Evolutionary conservation across 768 basidiomycete genomes (phyloP).

Genomic region (Pleurotus tuber-regium): DNA sequence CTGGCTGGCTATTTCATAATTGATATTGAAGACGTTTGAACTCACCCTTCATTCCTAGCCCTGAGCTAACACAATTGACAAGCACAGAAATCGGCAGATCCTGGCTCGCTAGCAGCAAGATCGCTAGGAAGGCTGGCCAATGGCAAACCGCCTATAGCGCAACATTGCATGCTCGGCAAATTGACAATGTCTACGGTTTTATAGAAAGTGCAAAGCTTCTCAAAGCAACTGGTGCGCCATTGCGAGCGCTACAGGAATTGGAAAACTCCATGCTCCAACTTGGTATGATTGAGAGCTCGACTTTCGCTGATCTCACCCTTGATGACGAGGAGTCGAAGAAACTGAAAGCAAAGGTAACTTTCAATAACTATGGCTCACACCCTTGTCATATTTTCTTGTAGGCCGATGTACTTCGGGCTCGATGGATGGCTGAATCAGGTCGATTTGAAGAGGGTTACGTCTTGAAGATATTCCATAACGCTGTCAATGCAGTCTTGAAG

Average conservation of each 20-base stretch:
- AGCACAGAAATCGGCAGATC: slow-evolving; percentile 69
- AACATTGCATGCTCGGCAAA: slow-evolving; percentile 82
- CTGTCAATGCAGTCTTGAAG: slow-evolving; percentile 49
- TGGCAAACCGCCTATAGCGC: slow-evolving; percentile 97
- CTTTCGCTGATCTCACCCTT: slow-evolving; percentile 57
- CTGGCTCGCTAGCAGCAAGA: slow-evolving; percentile 94
- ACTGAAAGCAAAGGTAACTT: slow-evolving; percentile 70
- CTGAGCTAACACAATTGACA: slow-evolving; percentile 35
- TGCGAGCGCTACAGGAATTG: slow-evolving; percentile 85
- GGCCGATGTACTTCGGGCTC: slow-evolving; percentile 79
- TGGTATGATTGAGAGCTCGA: slow-evolving; percentile 41
- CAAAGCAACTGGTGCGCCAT: slow-evolving; percentile 72
- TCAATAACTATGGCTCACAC: neutral
- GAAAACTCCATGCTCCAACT: slow-evolving; percentile 65
- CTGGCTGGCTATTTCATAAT: neutral
- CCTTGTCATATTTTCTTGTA: slow-evolving; percentile 23
- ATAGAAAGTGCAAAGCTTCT: slow-evolving; percentile 89
- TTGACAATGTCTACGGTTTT: slow-evolving; percentile 71
- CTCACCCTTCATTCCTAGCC: slow-evolving; percentile 16
- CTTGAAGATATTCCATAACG: slow-evolving; percentile 52
- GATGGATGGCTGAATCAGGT: slow-evolving; percentile 92
- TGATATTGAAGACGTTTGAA: neutral
- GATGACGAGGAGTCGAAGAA: slow-evolving; percentile 47
- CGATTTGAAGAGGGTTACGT: slow-evolving; percentile 70
- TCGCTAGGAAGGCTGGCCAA: slow-evolving; percentile 93